Evolutionary conservation across 495 filamentous ascomycete genomes (phyloP).

Genomic region (Recurvomyces mirabilis): DNA sequence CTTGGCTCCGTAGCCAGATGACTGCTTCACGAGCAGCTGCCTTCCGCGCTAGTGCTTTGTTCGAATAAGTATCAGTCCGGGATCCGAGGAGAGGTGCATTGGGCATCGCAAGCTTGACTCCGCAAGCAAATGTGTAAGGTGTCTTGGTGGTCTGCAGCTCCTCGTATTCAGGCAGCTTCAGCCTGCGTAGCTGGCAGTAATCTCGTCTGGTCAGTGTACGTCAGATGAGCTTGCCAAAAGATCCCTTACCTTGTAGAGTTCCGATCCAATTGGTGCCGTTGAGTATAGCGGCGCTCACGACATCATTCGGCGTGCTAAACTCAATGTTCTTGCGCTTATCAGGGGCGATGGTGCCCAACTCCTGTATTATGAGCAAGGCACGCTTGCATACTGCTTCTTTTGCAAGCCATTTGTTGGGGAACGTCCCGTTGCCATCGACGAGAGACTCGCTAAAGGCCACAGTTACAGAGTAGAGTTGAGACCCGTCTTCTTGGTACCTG

Average conservation of each 20-base stretch:
- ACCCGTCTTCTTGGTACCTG: neutral
- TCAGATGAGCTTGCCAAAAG: neutral
- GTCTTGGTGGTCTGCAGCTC: conserved; percentile 10
- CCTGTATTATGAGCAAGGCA: conserved; percentile 2
- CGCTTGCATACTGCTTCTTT: conserved; percentile 21
- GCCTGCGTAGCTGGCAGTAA: conserved; percentile 11
- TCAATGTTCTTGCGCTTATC: conserved; percentile 2
- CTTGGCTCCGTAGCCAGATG: conserved; percentile 20
- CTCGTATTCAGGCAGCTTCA: conserved; percentile 12
- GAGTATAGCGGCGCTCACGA: neutral
- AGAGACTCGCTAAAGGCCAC: neutral
- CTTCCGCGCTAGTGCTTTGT: conserved; percentile 22
- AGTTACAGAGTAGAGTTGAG: neutral
- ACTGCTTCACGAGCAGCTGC: conserved; percentile 24
- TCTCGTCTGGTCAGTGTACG: neutral
- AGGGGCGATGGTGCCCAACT: neutral
- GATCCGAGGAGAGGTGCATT: conserved; percentile 21
- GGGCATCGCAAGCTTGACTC: conserved; percentile 9
- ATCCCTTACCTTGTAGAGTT: conserved; percentile 8
- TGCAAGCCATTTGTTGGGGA: conserved; percentile 6
- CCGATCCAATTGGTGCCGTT: conserved; percentile 11
- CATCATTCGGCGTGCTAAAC: neutral
- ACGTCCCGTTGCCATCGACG: neutral
- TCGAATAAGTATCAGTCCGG: conserved; percentile 2
- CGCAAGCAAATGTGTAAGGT: conserved; percentile 19